Base-by-base conservation (phyloP, 495 filamentous ascomycete genomes). In the Letharia lupina region DNA sequence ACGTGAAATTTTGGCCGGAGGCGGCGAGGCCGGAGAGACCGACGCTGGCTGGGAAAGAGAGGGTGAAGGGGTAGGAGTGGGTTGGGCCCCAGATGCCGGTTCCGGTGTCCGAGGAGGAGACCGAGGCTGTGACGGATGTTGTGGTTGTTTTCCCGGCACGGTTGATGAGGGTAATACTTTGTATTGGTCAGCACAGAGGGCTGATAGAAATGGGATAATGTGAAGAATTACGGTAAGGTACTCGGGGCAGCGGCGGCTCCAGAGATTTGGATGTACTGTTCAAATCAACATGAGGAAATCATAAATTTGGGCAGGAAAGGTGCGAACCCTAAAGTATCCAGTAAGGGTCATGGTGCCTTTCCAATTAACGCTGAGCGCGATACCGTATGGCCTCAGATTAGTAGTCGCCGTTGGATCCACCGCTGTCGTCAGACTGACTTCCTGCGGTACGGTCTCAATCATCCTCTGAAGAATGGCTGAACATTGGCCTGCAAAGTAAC, bases 401-500 rank as follows among this genome's bases (percentile, higher is more conserved):
- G 68, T 67, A 23, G 8, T 70, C 9, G 68, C 20, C 6, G 68
- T 64, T 2, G 86, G 84, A 37, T 75, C 74, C 59, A 87, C 81
- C 37, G 80, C 77, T 61, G 74, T 73, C 10, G 83, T 80, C 37
- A 88, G 75, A 15, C 75, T 75, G 15, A 82, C 80, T 4, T 77
- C 77, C 9, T 69, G 66, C 4, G 86, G 84, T 0, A 87, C 83
- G 4, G 77, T 76, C n/a, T 88, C 83, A 59, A 88, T 83, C 83
- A 88, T 80, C 66, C 80, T 81, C 67, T 83, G 80, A 20, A 87
- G 76, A 56, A 86, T 75, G 7, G 70, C 73, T 65, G 75, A 71
- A 71, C 86, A 88, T 41, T 77, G 73, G 45, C 63, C 71, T 72
- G 74, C 70, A 79, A 87, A 62, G 72, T 77, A 54, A 67, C 65